Base-by-base conservation (phyloP, 2,329 filamentous ascomycete genomes). In the Sarocladium kiliense region DNA sequence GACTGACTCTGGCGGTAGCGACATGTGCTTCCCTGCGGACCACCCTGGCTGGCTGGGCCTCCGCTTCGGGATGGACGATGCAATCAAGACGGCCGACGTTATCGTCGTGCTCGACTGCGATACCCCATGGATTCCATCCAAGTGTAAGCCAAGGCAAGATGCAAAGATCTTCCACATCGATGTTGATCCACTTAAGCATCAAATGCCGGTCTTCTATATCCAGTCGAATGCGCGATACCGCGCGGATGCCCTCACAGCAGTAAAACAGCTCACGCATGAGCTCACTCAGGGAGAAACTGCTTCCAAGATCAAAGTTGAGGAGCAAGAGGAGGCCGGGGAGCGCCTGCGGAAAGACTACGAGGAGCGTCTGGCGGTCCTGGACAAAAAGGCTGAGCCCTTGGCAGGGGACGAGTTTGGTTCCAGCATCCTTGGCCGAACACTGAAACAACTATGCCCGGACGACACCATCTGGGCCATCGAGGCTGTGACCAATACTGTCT, bases 61-160 rank as follows among this genome's bases (percentile, higher is more conserved):
- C 53, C 79, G 85, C 42, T 95, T 86, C 62, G 90, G 90, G 2
- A 77, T 81, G 2, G 88, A 96, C 53, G 83, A 89, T 2, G 77
- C 78, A 41, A 89, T 96, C 66, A 80, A 78, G 57, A 83, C 83
- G 0, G 90, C 92, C 0, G 93, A 97, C 67, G 82, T 91, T 11
- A 95, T 97, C 57, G 61, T 97, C 1, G 86, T 96, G 2, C 66
- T 96, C 23, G 88, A 97, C 69, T 95, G 91, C 60, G 92, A 97
- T 65, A 91, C 96, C 0, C 92, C 92, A 0, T 97, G 91, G 91
- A 91, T 97, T 55, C 85, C 87, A n/a, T 94, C 90, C 0, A 83
- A 84, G 16, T 84, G 81, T 68, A 76, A 75, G 59, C 84, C 84
- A 0, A 68, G 68, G 1, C 67, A 72, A 2, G 74, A 77, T 16